Conservation (phyloP, 2,329 filamentous ascomycete genomes). For the Fusarium sacchari region DNA sequence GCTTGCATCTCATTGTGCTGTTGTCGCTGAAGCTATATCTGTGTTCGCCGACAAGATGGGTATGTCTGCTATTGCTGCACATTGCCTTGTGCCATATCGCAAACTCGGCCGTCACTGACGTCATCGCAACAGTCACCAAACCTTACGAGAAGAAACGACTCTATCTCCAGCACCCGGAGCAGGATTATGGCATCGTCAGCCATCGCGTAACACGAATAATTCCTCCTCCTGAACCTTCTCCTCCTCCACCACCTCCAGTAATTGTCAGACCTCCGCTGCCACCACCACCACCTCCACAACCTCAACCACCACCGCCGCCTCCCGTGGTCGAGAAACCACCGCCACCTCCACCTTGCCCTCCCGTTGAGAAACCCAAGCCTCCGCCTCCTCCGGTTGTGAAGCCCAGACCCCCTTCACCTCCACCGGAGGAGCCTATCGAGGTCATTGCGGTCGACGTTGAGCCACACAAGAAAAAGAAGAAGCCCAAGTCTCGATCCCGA, state of each 20-base stretch:
- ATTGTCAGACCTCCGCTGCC: slow-evolving; percentile 36
- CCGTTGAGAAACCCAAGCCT: slow-evolving; percentile 23
- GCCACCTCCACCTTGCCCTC: slow-evolving; percentile 31
- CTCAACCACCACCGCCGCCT: slow-evolving; percentile 33
- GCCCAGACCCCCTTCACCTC: slow-evolving; percentile 40
- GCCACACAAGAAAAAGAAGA: slow-evolving; percentile 43
- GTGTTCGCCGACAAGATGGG: slow-evolving; percentile 32
- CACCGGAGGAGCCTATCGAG: slow-evolving; percentile 49
- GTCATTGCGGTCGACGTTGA: slow-evolving; percentile 54
- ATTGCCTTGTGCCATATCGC: slow-evolving; percentile 14
- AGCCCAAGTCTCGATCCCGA: slow-evolving; percentile 45
- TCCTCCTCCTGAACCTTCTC: slow-evolving; percentile 46
- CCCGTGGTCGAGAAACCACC: slow-evolving; percentile 31
- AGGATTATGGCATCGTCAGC: slow-evolving; percentile 51
- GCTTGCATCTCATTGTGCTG: slow-evolving; percentile 16
- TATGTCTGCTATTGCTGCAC: slow-evolving; percentile 27
- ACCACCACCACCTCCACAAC: slow-evolving; percentile 33
- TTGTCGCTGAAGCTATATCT: neutral
- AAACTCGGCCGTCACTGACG: slow-evolving; percentile 38
- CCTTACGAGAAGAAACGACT: slow-evolving; percentile 54
- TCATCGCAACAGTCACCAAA: slow-evolving; percentile 41
- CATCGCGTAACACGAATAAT: slow-evolving; percentile 53
- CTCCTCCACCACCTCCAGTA: slow-evolving; percentile 40
- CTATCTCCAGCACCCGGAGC: slow-evolving; percentile 54
- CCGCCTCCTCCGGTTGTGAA: slow-evolving; percentile 40